These are phyloP conservation scores for Apiotrichum brassicae DNA, from an alignment of 1,284 basidiomycete species.

Conservation along the genomic window DNA sequence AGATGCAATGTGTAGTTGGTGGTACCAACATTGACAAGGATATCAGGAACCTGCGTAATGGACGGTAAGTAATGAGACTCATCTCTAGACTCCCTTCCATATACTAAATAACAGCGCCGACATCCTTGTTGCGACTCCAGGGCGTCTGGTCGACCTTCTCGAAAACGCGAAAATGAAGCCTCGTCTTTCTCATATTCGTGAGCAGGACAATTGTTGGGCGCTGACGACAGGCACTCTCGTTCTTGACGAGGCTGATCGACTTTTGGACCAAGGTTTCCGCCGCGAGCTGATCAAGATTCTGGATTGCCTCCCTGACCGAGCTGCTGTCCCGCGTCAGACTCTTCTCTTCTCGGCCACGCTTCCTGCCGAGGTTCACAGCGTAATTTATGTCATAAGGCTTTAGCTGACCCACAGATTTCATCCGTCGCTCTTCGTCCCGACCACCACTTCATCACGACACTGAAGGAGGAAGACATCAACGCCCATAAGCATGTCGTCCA, in stretches of 20 bases:
- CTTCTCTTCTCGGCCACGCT: slow-evolving; percentile 52
- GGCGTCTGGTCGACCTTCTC: slow-evolving; percentile 50
- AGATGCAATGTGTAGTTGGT: slow-evolving; percentile 47
- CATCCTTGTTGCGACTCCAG: slow-evolving; percentile 51
- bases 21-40: slow-evolving; percentile 48
- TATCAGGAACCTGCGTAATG: slow-evolving; percentile 34
- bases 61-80: slow-evolving; percentile 23
- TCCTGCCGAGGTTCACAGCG: slow-evolving; percentile 43
- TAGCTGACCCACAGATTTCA: slow-evolving; percentile 47
- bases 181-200: slow-evolving; percentile 32
- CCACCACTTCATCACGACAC: slow-evolving; percentile 59
- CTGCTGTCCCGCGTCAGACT: slow-evolving; percentile 39
- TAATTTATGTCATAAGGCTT: slow-evolving; percentile 9
- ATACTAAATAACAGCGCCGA: slow-evolving; percentile 29
- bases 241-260: slow-evolving; percentile 51
- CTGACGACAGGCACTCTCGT: slow-evolving; percentile 41
- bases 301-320: slow-evolving; percentile 37
- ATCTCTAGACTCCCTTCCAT: background rate
- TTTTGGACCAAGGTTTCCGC: slow-evolving; percentile 46
- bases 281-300: slow-evolving; percentile 39
- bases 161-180: slow-evolving; percentile 40
- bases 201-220: background rate
- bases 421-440: slow-evolving; percentile 50
- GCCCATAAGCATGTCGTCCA: slow-evolving; percentile 64
- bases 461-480: slow-evolving; percentile 58